phyloP scores from a whole-genome alignment of 352 stramenopile species.

The Phytopythium delawarense region DNA sequence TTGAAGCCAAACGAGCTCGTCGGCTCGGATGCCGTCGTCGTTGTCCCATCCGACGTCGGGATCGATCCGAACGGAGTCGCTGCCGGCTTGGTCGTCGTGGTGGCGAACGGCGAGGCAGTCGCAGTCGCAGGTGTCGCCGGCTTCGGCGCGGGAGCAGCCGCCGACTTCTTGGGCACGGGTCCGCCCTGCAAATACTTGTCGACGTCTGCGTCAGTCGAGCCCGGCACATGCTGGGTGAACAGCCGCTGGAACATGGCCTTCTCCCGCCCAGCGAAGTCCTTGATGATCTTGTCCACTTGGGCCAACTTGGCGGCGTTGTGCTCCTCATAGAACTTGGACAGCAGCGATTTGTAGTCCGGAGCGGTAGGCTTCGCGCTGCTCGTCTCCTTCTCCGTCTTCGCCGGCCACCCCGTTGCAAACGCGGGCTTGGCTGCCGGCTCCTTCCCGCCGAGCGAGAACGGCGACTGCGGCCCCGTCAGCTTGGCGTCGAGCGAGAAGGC shows the following conservation, averaged over 20 bases:
- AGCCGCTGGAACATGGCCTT: conserved; percentile 53
- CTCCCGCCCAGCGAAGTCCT: conserved; percentile 52
- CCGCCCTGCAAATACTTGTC: conserved; percentile 60
- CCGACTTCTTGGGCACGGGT: conserved; percentile 38
- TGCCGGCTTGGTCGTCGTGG: conserved; percentile 5
- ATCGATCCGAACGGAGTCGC: conserved; percentile 27
- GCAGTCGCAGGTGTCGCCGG: conserved; percentile 11
- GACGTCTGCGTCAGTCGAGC: conserved; percentile 49
- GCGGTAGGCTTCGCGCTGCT: background rate
- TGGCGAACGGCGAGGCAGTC: conserved; percentile 13
- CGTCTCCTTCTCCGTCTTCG: conserved; percentile 10
- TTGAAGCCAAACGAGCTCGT: conserved; percentile 20
- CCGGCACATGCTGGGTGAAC: conserved; percentile 56
- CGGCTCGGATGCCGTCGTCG: conserved; percentile 2
- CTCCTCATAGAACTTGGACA: conserved; percentile 64
- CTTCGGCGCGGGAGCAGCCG: conserved; percentile 10
- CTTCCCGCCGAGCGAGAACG: conserved; percentile 30
- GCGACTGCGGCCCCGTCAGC: conserved; percentile 2
- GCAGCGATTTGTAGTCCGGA: conserved; percentile 40
- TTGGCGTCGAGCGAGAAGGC: background rate
- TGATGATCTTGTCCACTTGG: conserved; percentile 47
- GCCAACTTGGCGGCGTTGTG: conserved; percentile 46
- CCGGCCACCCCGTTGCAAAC: conserved; percentile 23
- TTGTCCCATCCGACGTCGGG: background rate
- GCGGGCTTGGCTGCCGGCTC: conserved; percentile 13